Conservation (phyloP, 2,329 filamentous ascomycete genomes). For the Ophiostoma sp. region DNA sequence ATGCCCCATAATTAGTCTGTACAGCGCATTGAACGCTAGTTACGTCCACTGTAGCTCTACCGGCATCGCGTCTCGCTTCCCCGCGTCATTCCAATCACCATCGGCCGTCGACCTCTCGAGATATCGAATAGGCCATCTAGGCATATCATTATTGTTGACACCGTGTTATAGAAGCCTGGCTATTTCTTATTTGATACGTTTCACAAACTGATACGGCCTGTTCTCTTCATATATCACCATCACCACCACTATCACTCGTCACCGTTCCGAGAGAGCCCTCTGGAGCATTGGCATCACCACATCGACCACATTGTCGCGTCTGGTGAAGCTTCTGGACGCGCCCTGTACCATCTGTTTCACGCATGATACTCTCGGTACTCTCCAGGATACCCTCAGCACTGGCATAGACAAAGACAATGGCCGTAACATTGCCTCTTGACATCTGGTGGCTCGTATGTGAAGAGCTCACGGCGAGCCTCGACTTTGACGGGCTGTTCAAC, state of each 20-base stretch:
- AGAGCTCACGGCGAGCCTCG: conserved; percentile 50
- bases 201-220: background rate
- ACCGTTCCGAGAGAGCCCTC: background rate
- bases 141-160: background rate
- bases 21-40: background rate
- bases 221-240: background rate
- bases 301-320: background rate
- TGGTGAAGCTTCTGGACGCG: background rate
- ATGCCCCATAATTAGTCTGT: background rate
- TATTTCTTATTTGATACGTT: too few relatives aligned
- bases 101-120: background rate
- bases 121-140: background rate
- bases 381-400: background rate
- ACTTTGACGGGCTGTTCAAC: conserved; percentile 57
- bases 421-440: conserved; percentile 47
- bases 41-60: background rate
- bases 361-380: background rate
- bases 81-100: conserved; percentile 7
- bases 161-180: background rate
- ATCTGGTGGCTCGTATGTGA: conserved; percentile 57
- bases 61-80: background rate
- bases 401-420: conserved; percentile 17
- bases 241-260: background rate
- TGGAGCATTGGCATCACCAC: background rate
- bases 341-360: background rate